Percentiles rank a stretch among this genome's conserved stretches.
phyloP scores from a whole-genome alignment of 108 stramenopile genomes.

The Seminavis robusta region DNA sequence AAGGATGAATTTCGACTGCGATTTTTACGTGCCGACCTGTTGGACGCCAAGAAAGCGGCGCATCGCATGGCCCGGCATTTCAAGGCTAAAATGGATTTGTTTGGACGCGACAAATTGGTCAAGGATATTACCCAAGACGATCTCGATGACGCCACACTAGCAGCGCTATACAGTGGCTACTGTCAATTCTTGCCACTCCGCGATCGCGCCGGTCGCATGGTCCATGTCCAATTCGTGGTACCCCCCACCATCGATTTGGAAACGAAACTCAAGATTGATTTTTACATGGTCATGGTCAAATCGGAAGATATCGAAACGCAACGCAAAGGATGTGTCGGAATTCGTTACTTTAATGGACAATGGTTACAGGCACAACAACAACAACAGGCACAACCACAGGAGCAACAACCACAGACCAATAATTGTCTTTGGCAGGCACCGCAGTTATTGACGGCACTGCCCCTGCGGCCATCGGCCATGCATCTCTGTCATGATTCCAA shows the following conservation, averaged over 20 bases:
- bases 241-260: no score
- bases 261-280: no score
- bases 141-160: slow-evolving; percentile 15
- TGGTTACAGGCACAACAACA: no score
- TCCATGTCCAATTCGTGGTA: slow-evolving; percentile 12
- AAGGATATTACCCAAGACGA: slow-evolving; percentile 19
- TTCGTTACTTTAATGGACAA: slow-evolving; percentile 13
- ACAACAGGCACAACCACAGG: no score
- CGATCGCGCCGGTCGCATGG: slow-evolving; percentile 20
- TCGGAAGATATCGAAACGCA: no score
- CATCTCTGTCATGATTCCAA: slow-evolving; percentile 13
- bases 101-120: slow-evolving; percentile 8
- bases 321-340: no score
- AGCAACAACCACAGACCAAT: no score
- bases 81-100: slow-evolving; percentile 15
- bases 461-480: slow-evolving; percentile 1
- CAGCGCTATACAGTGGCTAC: neutral
- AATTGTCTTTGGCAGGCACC: no score
- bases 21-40: slow-evolving; percentile 17
- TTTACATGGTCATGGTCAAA: no score
- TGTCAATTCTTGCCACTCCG: slow-evolving; percentile 5
- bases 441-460: neutral
- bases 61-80: slow-evolving; percentile 11
- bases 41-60: slow-evolving; percentile 16
- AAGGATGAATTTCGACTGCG: slow-evolving; percentile 14